A percentile compares a stretch with the other conserved stretches of the same genome.
phyloP scores from a whole-genome alignment of 768 basidiomycete species.

The Asterophora lycoperdoides region DNA sequence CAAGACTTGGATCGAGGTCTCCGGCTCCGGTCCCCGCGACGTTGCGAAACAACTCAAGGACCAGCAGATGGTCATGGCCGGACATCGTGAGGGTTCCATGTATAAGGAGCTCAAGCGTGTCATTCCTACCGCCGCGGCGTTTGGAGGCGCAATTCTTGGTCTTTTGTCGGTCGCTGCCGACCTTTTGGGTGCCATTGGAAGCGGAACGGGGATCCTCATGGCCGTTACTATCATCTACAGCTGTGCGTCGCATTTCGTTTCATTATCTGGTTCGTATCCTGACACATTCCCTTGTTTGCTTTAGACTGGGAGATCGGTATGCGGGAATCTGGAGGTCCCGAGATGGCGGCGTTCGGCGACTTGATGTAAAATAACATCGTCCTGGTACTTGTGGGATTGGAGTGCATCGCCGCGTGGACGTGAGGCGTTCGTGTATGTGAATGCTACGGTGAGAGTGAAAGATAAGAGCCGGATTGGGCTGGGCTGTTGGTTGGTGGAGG shows the following conservation, averaged over 20 bases:
- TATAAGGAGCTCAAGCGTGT: conserved; percentile 99
- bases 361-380: conserved; percentile 35
- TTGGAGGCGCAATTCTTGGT: conserved; percentile 96
- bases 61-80: conserved; percentile 91
- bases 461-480: too few relatives aligned
- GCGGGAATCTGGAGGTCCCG: conserved; percentile 78
- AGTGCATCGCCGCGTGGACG: background rate
- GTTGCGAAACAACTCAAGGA: conserved; percentile 98
- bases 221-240: conserved; percentile 97
- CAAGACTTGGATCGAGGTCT: conserved; percentile 99
- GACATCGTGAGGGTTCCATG: conserved; percentile 96
- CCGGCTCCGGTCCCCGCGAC: conserved; percentile 91
- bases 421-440: too few relatives aligned
- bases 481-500: background rate
- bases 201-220: conserved; percentile 95
- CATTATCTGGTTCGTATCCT: conserved; percentile 4
- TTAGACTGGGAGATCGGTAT: conserved; percentile 95
- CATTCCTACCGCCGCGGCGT: conserved; percentile 95
- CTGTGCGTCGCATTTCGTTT: conserved; percentile 44
- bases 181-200: conserved; percentile 93
- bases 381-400: too few relatives aligned
- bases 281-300: too few relatives aligned
- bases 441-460: too few relatives aligned
- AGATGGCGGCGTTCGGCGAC: conserved; percentile 78
- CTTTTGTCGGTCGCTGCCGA: conserved; percentile 89